Evolutionary conservation across 2,329 filamentous ascomycete genomes (phyloP), one percentile per base, ranked within the genome.

Genomic region (Fusarium sp.): DNA sequence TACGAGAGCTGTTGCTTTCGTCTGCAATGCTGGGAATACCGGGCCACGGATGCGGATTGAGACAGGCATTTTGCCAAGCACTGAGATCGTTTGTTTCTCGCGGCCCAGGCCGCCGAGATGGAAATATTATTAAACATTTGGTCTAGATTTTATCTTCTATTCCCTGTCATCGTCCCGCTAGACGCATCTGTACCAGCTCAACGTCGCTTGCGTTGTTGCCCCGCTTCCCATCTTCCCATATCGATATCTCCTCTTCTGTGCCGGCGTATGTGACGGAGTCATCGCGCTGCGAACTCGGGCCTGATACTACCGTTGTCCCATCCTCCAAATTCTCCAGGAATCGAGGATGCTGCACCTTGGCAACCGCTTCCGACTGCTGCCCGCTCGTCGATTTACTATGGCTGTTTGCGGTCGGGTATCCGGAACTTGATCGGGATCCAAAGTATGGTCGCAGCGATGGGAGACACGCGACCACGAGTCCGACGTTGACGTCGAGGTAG

Each of bases 391-490:
- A 47, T 9, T 37, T 52, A 3, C 37, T 23, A 10, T 31, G 50
- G 1, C 11, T 13, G 7, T 51, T 65, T 2, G 58, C 52, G 4
- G 60, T 27, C 30, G 47, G 58, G 6, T 43, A 40, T 11, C 52
- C 37, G 2, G 59, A 60, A 1, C 37, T 23, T 3, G 16, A 27
- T 34, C 51, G 53, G 6, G 65, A 39, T 11, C 60, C 56, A 12
- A 73, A 73, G 8, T 73, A 73, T 16, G 70, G 71, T 16, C 70
- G 58, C 0, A 73, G 54, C 0, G 71, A 73, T 0, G 71, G 71
- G 0, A 73, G 44, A 4, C 71, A 73, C 1, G 71, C 68, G 6
- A 73, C 37, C 0, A 73, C 68, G 1, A 73, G 65, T 0, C 70
- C 70, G 1, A 73, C 58, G 7, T 71, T 71, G n/a, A 60, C 59